A percentile compares a stretch with the other conserved stretches of the same genome.
Evolutionary conservation across 306 rosid genomes (phyloP).

Genomic region (apple (Malus domestica)): ASM211411v1 NC_041798.1:38663501-38664000

Average conservation of each 20-base stretch:
- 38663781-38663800: neutral
- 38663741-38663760: constrained; percentile 9
- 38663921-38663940: too few relatives aligned
- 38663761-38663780: neutral
- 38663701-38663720: neutral
- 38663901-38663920: neutral
- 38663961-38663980: too few relatives aligned
- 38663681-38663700: neutral
- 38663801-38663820: neutral
- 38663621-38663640: neutral
- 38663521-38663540: too few relatives aligned
- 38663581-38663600: fast-evolving
- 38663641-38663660: neutral
- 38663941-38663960: neutral
- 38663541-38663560: too few relatives aligned
- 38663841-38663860: neutral
- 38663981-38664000: too few relatives aligned
- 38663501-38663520: too few relatives aligned
- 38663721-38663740: neutral
- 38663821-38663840: neutral
- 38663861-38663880: neutral
- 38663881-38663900: neutral
- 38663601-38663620: neutral
- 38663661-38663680: neutral
- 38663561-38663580: too few relatives aligned